Percentiles rank a stretch among this genome's conserved stretches.
Evolutionary conservation across 2,329 filamentous ascomycete species (phyloP).

Genomic region (Penicillium corylophilum): DNA sequence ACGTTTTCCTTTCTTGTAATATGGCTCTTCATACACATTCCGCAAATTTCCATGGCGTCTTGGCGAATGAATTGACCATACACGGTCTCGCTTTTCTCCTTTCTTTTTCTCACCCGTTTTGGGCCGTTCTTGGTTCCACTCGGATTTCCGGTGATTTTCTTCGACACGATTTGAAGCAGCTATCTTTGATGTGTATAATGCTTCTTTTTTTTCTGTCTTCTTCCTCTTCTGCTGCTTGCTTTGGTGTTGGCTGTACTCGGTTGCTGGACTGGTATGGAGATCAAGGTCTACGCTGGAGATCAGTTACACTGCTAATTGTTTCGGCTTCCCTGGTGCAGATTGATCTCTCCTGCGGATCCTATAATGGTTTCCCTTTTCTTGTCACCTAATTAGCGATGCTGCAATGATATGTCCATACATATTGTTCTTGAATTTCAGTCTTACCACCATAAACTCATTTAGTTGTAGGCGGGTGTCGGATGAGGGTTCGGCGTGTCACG

Average conservation of each 20-base stretch:
- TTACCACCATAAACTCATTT: not conserved
- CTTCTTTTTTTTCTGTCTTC: not conserved
- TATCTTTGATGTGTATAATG: not conserved
- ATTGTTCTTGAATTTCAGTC: not conserved
- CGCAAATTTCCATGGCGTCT: conserved; percentile 13
- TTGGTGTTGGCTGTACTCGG: not conserved
- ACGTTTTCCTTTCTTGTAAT: conserved; percentile 11
- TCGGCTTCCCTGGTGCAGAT: not conserved
- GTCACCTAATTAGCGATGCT: conserved; percentile 1
- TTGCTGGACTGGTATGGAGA: not conserved
- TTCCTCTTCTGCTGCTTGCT: not conserved
- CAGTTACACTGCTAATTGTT: conserved; percentile 1
- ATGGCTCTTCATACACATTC: conserved; percentile 9
- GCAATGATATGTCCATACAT: conserved; percentile 4
- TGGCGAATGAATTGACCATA: conserved; percentile 3
- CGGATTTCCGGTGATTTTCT: not conserved
- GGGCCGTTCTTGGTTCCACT: not conserved
- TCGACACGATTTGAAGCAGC: not conserved
- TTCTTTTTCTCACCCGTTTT: not conserved
- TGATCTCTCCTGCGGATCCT: not conserved
- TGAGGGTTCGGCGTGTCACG: not conserved
- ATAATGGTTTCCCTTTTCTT: not conserved
- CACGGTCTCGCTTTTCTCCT: not conserved
- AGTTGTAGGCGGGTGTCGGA: not conserved
- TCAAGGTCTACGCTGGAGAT: not conserved